A percentile compares a stretch with the other conserved stretches of the same genome.
phyloP scores from a whole-genome alignment of 192 early-diverging fungal species.

The Oehlia diaphana region DNA sequence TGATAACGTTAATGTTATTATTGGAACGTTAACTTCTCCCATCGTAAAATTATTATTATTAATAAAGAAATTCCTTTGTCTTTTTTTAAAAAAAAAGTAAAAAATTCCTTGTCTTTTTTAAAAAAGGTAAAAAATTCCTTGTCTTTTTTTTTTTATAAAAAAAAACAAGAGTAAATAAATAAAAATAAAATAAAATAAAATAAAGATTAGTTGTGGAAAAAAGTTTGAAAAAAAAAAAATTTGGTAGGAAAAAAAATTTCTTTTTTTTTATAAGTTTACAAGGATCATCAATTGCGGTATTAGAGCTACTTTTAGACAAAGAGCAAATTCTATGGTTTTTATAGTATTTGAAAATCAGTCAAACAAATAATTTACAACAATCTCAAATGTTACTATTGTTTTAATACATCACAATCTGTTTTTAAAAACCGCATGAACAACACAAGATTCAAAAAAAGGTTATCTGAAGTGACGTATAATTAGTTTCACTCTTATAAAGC shows the following conservation, averaged over 20 bases:
- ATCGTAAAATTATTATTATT: background rate
- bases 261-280: background rate
- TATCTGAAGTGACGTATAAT: background rate
- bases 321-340: background rate
- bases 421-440: background rate
- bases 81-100: too few species aligned
- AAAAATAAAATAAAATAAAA: too few species aligned
- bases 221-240: background rate
- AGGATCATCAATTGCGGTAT: slow-evolving; percentile 7
- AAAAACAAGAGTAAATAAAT: background rate
- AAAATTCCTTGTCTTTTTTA: background rate
- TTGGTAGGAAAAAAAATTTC: background rate
- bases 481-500: background rate
- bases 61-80: too few species aligned
- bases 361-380: background rate
- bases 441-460: background rate
- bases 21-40: background rate
- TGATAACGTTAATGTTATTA: slow-evolving; percentile 13
- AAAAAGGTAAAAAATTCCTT: background rate
- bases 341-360: background rate
- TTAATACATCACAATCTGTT: background rate
- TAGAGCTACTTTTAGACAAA: slow-evolving; percentile 1
- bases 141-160: background rate
- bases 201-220: too few species aligned
- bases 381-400: background rate